A percentile compares a stretch with the other conserved stretches of the same genome.
Conservation (phyloP, 495 filamentous ascomycete genomes). For the Recurvomyces mirabilis region DNA sequence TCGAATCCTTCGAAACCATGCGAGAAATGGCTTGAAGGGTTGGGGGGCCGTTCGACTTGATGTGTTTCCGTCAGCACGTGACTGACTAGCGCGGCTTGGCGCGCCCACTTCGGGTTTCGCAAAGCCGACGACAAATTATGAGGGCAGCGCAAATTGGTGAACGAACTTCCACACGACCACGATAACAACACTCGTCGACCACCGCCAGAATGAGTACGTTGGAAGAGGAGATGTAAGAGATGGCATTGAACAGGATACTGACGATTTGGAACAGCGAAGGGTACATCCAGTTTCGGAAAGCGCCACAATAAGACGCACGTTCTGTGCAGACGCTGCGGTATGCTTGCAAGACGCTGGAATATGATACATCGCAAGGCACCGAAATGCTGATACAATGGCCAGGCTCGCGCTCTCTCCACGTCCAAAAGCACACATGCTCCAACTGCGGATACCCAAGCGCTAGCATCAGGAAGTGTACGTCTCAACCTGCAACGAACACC, state of each 20-base stretch:
- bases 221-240: neutral
- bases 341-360: slow-evolving; percentile 10
- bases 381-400: slow-evolving; percentile 26
- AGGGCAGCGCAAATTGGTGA: too few relatives aligned
- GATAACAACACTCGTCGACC: slow-evolving; percentile 4
- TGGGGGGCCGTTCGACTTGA: too few relatives aligned
- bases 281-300: slow-evolving; percentile 94
- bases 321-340: slow-evolving; percentile 97
- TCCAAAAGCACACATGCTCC: slow-evolving; percentile 97
- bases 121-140: too few relatives aligned
- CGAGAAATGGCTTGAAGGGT: too few relatives aligned
- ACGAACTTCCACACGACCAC: too few relatives aligned
- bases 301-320: slow-evolving; percentile 99
- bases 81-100: too few relatives aligned
- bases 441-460: slow-evolving; percentile 96
- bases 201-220: slow-evolving; percentile 24
- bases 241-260: neutral
- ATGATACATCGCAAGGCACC: slow-evolving; percentile 19
- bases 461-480: slow-evolving; percentile 95
- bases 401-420: slow-evolving; percentile 94
- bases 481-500: neutral
- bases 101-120: too few relatives aligned
- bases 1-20: too few relatives aligned
- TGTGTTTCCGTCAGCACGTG: too few relatives aligned
- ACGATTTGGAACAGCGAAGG: slow-evolving; percentile 52